These are phyloP conservation scores for Trichoderma koningii DNA, from an alignment of 2,329 filamentous ascomycete genomes.

Conservation along the genomic window DNA sequence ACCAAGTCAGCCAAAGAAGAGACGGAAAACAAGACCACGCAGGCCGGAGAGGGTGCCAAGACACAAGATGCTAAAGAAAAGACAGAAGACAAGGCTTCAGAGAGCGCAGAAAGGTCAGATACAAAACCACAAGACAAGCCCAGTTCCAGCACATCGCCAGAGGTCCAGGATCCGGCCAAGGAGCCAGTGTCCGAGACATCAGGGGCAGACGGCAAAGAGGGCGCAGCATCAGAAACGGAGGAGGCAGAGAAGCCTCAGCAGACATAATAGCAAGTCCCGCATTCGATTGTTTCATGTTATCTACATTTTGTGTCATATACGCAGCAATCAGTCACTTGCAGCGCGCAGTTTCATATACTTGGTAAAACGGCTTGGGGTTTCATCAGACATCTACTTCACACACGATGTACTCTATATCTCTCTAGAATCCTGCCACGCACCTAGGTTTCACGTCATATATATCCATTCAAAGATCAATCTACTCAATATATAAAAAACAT, in stretches of 20 bases:
- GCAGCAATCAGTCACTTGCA: neutral
- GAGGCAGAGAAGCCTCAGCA: neutral
- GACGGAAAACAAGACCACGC: neutral
- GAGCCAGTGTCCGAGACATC: neutral
- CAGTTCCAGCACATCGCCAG: neutral
- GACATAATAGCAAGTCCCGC: neutral
- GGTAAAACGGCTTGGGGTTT: neutral
- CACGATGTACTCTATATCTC: too few species aligned
- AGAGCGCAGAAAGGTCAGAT: neutral
- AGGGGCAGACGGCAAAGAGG: neutral
- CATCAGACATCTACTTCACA: neutral
- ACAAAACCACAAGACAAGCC: neutral
- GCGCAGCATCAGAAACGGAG: neutral
- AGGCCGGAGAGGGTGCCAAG: neutral
- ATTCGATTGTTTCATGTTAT: constrained; percentile 3
- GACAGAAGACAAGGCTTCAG: neutral
- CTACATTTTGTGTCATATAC: neutral
- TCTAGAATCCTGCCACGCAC: too few species aligned
- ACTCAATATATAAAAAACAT: neutral
- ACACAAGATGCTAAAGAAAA: neutral
- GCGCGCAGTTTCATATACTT: neutral
- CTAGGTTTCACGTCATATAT: too few species aligned
- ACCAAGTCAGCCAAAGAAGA: neutral
- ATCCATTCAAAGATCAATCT: neutral
- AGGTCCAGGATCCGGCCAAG: neutral